These are phyloP conservation scores for Sporothrix globosa DNA, from an alignment of 2,329 filamentous ascomycete species.

Conservation along the genomic window DNA sequence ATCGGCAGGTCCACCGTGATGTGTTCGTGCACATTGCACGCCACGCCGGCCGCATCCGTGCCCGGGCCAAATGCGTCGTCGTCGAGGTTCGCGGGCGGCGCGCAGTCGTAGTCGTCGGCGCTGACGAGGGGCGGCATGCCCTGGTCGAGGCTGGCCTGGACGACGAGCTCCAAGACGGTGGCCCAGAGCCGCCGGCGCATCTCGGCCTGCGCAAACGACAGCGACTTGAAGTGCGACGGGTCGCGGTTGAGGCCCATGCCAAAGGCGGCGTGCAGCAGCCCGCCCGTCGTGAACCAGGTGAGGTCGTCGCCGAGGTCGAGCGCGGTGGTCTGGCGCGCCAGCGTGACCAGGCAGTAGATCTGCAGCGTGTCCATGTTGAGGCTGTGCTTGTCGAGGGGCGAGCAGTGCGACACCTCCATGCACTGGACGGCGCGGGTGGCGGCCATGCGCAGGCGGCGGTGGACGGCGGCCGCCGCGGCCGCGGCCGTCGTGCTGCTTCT, in stretches of 20 bases:
- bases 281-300: slow-evolving; percentile 56
- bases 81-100: slow-evolving; percentile 54
- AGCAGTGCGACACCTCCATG: slow-evolving; percentile 29
- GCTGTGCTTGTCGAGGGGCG: slow-evolving; percentile 34
- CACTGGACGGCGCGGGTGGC: slow-evolving; percentile 31
- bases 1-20: slow-evolving; percentile 18
- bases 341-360: slow-evolving; percentile 33
- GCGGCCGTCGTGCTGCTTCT: background rate
- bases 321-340: slow-evolving; percentile 42
- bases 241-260: slow-evolving; percentile 63
- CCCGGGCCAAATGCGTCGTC: slow-evolving; percentile 54
- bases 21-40: background rate
- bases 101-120: slow-evolving; percentile 54
- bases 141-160: slow-evolving; percentile 56
- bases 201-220: slow-evolving; percentile 55
- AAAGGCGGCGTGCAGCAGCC: slow-evolving; percentile 57
- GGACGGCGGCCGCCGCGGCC: slow-evolving; percentile 16
- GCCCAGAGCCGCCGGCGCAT: slow-evolving; percentile 61
- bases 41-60: background rate
- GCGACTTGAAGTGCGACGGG: slow-evolving; percentile 53
- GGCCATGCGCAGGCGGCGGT: slow-evolving; percentile 30
- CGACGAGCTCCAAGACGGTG: slow-evolving; percentile 58
- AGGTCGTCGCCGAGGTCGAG: slow-evolving; percentile 52
- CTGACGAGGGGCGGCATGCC: slow-evolving; percentile 56
- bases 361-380: slow-evolving; percentile 36